A percentile compares a stretch with the other conserved stretches of the same genome.
Evolutionary conservation across 306 rosid genomes (phyloP).

Genomic region (Malus sieversii): DNA sequence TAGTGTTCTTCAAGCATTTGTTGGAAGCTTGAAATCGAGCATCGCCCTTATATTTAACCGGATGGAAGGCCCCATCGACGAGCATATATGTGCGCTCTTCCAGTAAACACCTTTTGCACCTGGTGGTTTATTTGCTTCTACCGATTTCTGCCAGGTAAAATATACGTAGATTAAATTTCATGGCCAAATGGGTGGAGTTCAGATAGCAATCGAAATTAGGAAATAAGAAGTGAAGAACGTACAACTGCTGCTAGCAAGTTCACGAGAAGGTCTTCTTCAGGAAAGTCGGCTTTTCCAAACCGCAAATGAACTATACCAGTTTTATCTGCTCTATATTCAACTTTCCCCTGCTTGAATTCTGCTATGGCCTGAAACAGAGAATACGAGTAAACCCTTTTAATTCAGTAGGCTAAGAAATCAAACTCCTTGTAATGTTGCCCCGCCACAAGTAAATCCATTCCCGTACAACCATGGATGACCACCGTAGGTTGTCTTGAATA

Average conservation of each 20-base stretch:
- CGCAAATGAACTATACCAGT: slow-evolving; percentile 97
- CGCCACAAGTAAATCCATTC: not conserved
- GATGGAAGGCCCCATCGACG: slow-evolving; percentile 95
- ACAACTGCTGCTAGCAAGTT: slow-evolving; percentile 82
- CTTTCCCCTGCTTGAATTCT: slow-evolving; percentile 97
- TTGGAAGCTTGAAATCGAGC: slow-evolving; percentile 70
- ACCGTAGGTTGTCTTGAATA: not conserved
- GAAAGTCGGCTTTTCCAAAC: slow-evolving; percentile 77
- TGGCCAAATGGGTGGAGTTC: not conserved
- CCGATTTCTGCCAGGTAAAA: slow-evolving; percentile 61
- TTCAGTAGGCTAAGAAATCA: not conserved
- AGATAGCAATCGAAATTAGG: not conserved
- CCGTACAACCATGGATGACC: not conserved
- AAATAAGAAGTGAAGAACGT: slow-evolving; percentile 31
- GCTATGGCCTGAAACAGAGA: slow-evolving; percentile 66
- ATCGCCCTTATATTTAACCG: slow-evolving; percentile 75
- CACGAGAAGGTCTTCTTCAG: slow-evolving; percentile 77
- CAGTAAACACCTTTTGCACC: slow-evolving; percentile 97
- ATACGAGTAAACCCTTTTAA: not conserved
- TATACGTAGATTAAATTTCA: not conserved
- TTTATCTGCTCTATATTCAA: slow-evolving; percentile 93
- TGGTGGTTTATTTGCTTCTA: slow-evolving; percentile 80
- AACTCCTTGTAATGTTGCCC: not conserved
- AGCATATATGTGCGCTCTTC: slow-evolving; percentile 92
- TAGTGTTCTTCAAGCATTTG: slow-evolving; percentile 37